Percentiles rank a stretch among this genome's conserved stretches.
Conservation (phyloP, 2,329 filamentous ascomycete species). For the Ascochyta koolunga region DNA sequence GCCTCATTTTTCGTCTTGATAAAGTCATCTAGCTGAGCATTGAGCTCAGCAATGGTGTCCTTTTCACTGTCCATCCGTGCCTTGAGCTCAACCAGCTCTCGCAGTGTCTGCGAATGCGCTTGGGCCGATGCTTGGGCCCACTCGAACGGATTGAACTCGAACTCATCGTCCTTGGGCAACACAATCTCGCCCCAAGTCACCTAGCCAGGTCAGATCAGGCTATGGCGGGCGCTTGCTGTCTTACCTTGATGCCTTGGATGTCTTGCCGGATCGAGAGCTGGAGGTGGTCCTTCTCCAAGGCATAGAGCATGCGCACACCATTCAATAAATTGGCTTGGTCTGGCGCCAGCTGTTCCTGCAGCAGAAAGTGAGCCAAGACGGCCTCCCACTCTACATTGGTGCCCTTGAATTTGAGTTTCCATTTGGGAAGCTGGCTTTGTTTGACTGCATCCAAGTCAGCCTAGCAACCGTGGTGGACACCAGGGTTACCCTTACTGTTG, state of each 20-base stretch:
- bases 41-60: constrained; percentile 63
- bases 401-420: constrained; percentile 45
- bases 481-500: constrained; percentile 58
- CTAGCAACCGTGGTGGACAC: constrained; percentile 17
- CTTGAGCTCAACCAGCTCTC: constrained; percentile 53
- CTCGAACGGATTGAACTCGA: constrained; percentile 69
- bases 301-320: constrained; percentile 65
- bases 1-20: constrained; percentile 69
- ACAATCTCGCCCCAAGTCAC: constrained; percentile 69
- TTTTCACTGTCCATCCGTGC: constrained; percentile 58
- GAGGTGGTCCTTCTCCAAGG: constrained; percentile 60
- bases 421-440: constrained; percentile 38
- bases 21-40: constrained; percentile 69
- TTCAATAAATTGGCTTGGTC: constrained; percentile 56
- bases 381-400: constrained; percentile 67
- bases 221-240: constrained; percentile 29
- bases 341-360: constrained; percentile 50
- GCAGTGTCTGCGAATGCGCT: constrained; percentile 54
- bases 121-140: constrained; percentile 70
- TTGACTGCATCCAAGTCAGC: constrained; percentile 42
- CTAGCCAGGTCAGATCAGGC: constrained; percentile 31
- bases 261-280: constrained; percentile 69
- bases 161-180: constrained; percentile 61
- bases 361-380: constrained; percentile 64
- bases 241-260: constrained; percentile 68